Evolutionary conservation across 805 yeast species (phyloP).

Genomic region (Metschnikowia shivogae): DNA sequence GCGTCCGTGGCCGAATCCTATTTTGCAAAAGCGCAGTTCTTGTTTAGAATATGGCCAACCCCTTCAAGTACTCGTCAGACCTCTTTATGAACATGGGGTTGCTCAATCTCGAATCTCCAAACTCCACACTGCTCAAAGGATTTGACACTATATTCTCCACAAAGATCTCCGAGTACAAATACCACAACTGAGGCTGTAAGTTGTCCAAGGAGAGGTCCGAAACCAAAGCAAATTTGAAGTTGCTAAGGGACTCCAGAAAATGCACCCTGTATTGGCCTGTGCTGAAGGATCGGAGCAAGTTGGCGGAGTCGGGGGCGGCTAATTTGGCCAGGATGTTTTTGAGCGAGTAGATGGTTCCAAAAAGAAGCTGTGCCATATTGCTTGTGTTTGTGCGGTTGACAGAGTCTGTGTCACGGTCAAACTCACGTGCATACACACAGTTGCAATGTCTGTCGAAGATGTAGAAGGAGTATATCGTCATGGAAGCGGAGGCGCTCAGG

Average conservation of each 20-base stretch:
- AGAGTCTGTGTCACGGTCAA: constrained; percentile 18
- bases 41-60: constrained; percentile 24
- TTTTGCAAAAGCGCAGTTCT: neutral
- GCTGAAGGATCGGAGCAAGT: constrained; percentile 49
- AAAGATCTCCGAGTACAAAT: constrained; percentile 57
- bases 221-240: constrained; percentile 68
- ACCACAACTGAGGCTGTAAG: constrained; percentile 50
- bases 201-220: constrained; percentile 62
- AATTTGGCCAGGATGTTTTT: constrained; percentile 66
- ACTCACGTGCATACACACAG: constrained; percentile 75
- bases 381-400: constrained; percentile 55
- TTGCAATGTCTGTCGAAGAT: constrained; percentile 88
- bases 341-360: constrained; percentile 79
- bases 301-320: constrained; percentile 29
- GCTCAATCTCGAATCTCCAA: constrained; percentile 48
- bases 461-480: constrained; percentile 83
- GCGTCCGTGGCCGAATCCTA: neutral
- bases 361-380: constrained; percentile 74
- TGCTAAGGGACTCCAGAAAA: constrained; percentile 73
- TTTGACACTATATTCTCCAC: constrained; percentile 61
- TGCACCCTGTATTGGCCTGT: constrained; percentile 79
- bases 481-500: constrained; percentile 16
- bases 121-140: constrained; percentile 51
- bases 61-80: constrained; percentile 45
- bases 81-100: constrained; percentile 54